These are phyloP conservation scores for Calonectria montana DNA, from an alignment of 2,329 filamentous ascomycete genomes.

Conservation along the genomic window DNA sequence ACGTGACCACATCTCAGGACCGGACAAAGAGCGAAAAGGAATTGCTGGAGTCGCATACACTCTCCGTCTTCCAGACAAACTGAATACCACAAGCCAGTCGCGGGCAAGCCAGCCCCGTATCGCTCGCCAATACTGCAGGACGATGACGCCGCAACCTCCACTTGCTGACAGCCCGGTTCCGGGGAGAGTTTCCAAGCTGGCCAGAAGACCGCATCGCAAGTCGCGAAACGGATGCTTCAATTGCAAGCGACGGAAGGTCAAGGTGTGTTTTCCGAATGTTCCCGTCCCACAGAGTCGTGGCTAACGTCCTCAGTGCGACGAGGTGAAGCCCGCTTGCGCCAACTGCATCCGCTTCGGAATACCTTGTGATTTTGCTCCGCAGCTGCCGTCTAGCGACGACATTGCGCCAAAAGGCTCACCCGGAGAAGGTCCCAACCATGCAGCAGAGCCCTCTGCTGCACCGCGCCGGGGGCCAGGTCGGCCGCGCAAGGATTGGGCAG, in stretches of 20 bases:
- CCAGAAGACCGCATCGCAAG: slow-evolving; percentile 45
- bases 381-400: slow-evolving; percentile 32
- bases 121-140: slow-evolving; percentile 1
- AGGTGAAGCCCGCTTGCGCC: slow-evolving; percentile 46
- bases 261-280: slow-evolving; percentile 33
- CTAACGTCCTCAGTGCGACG: slow-evolving; percentile 42
- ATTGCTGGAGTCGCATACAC: not conserved
- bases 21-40: slow-evolving; percentile 11
- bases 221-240: slow-evolving; percentile 47
- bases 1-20: slow-evolving; percentile 28
- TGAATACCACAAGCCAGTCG: not conserved
- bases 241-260: slow-evolving; percentile 47
- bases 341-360: slow-evolving; percentile 48
- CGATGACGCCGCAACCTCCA: slow-evolving; percentile 39
- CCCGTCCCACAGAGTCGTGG: not conserved
- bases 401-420: slow-evolving; percentile 29
- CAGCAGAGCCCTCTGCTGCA: slow-evolving; percentile 28
- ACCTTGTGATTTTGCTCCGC: slow-evolving; percentile 43
- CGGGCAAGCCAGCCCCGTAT: not conserved
- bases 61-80: not conserved
- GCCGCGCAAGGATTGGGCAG: slow-evolving; percentile 46
- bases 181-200: slow-evolving; percentile 41
- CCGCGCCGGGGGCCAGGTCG: slow-evolving; percentile 44
- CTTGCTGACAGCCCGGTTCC: slow-evolving; percentile 38
- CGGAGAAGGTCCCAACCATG: slow-evolving; percentile 27